These are phyloP conservation scores for Microthlaspi erraticum DNA, from an alignment of 345 rosid species.

Conservation along the genomic window DNA sequence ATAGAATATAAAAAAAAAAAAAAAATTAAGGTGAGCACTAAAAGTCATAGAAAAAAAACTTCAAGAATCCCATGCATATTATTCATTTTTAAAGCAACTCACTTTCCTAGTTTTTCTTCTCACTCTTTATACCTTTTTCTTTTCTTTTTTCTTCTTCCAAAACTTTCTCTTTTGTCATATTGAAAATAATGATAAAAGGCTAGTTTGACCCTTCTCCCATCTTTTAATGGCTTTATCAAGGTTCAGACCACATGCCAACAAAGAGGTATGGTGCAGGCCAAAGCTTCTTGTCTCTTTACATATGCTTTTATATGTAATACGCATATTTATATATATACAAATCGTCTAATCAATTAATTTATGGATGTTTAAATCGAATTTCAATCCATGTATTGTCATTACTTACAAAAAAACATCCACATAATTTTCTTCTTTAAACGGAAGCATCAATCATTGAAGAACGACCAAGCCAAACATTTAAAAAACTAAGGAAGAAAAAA, in stretches of 20 bases:
- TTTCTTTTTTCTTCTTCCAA: background rate
- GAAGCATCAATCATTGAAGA: constrained; percentile 40
- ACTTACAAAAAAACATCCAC: constrained; percentile 39
- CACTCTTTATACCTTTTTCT: constrained; percentile 23
- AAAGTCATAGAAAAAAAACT: constrained; percentile 19
- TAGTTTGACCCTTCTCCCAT: constrained; percentile 54
- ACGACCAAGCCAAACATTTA: constrained; percentile 29
- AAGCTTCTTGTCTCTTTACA: constrained; percentile 38
- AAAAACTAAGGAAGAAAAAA: constrained; percentile 15
- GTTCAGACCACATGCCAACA: constrained; percentile 48
- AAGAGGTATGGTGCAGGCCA: constrained; percentile 36
- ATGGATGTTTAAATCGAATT: constrained; percentile 11
- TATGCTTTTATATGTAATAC: background rate
- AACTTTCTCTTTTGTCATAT: constrained; percentile 38
- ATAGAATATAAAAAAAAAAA: constrained; percentile 29
- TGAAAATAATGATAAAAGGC: constrained; percentile 42
- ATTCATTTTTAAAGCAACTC: constrained; percentile 37
- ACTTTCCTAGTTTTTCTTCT: constrained; percentile 33
- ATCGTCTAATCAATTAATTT: background rate
- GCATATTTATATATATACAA: background rate
- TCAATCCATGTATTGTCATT: constrained; percentile 35
- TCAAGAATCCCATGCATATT: constrained; percentile 46
- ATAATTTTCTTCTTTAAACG: constrained; percentile 28
- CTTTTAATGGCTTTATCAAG: constrained; percentile 48
- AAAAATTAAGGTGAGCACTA: constrained; percentile 32